Evolutionary conservation across 257 asterid species (phyloP), one percentile per base, ranked within the genome.

Genomic region (Hygrophila difformis): DNA sequence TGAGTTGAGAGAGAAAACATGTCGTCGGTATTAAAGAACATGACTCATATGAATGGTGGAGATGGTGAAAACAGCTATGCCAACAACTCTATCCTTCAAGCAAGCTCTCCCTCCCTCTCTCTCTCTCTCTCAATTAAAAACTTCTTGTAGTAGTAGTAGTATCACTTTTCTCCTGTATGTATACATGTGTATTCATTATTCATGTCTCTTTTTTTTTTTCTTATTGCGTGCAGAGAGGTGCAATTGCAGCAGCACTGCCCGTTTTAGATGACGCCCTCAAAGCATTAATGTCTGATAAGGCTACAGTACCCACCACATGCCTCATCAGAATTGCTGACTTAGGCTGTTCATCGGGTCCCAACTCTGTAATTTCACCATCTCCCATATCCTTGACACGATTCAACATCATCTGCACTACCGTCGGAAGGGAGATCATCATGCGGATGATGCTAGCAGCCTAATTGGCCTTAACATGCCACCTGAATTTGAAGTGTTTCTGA

Each of bases 341-440:
- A 58, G 84, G 77, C 1, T 71, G 77, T 59, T 56, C 77, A 2
- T 65, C 77, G 2, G 77, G 80, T 29, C 69, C 73, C 1, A 76
- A 76, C 49, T 29, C 81, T 8, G 28, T 76, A n/a, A n/a, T 12
- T 33, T 24, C 13, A 42, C 51, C 43, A 35, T 24, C 11, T 56
- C 74, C 24, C 41, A 57, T 14, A 56, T 72, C 8, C 39, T 69
- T 11, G 19, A 61, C 5, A 51, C 15, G 12, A 51, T 72, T 12
- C 31, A 61, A 12, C 21, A 23, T 5, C 6, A n/a, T n/a, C n/a
- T n/a, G n/a, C n/a, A n/a, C n/a, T n/a, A n/a, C n/a, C n/a, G n/a
- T n/a, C n/a, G n/a, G n/a, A n/a, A n/a, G n/a, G n/a, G n/a, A n/a
- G n/a, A n/a, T n/a, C n/a, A n/a, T n/a, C n/a, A n/a, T n/a, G n/a